These are phyloP conservation scores for Phytophthora europaea DNA, from an alignment of 352 stramenopile species.

Conservation along the genomic window DNA sequence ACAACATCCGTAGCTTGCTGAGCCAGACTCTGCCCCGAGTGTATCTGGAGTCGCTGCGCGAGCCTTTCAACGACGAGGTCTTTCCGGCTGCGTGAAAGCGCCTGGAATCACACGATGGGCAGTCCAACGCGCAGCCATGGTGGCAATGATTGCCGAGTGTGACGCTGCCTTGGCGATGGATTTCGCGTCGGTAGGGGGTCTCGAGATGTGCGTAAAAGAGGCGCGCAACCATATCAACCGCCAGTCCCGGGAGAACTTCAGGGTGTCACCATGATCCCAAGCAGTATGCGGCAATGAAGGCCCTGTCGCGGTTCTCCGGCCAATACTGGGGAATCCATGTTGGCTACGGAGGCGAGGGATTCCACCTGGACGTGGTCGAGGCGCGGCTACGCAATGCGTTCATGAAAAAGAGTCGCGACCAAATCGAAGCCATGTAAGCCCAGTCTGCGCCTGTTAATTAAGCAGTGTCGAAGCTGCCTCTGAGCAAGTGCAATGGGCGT, in stretches of 20 bases:
- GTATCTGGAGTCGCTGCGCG: too few species aligned
- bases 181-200: not conserved
- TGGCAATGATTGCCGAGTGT: not conserved
- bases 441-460: too few species aligned
- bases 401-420: not conserved
- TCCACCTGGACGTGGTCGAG: slow-evolving; percentile 6
- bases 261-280: not conserved
- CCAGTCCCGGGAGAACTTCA: not conserved
- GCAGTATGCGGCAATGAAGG: not conserved
- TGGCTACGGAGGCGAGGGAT: not conserved
- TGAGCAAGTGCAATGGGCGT: too few species aligned
- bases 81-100: too few species aligned
- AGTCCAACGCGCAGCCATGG: not conserved
- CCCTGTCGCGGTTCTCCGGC: not conserved
- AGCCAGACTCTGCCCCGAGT: too few species aligned
- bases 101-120: not conserved
- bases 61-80: too few species aligned
- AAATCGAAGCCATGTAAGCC: slow-evolving; percentile 7
- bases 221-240: not conserved
- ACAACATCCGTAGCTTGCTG: too few species aligned
- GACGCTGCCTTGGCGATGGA: not conserved
- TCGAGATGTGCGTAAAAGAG: not conserved
- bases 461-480: too few species aligned
- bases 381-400: slow-evolving; percentile 7
- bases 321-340: slow-evolving; percentile 10